These are phyloP conservation scores for Aureobasidium sp. DNA, from an alignment of 2,329 filamentous ascomycete genomes.

Conservation along the genomic window DNA sequence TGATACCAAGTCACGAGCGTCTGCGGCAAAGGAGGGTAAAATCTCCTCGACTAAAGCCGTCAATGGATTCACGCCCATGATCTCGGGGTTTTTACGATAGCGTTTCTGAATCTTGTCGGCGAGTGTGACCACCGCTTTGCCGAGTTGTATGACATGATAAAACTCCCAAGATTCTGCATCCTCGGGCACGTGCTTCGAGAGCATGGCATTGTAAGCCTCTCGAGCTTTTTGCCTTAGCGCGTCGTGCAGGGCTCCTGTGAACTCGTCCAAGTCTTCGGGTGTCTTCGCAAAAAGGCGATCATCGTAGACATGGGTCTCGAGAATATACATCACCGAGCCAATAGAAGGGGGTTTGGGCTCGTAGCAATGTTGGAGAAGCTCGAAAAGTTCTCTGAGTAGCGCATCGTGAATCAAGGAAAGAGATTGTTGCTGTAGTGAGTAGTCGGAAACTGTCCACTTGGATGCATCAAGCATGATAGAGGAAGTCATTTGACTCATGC, in stretches of 20 bases:
- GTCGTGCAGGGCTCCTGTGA: conserved; percentile 62
- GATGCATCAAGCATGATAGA: conserved; percentile 43
- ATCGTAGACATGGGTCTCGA: conserved; percentile 73
- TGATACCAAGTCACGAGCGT: conserved; percentile 76
- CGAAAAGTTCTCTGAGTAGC: conserved; percentile 78
- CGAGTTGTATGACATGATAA: conserved; percentile 80
- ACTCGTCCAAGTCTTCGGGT: conserved; percentile 63
- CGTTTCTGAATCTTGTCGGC: conserved; percentile 87
- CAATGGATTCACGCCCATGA: conserved; percentile 67
- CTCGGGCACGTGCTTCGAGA: conserved; percentile 73
- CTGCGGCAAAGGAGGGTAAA: conserved; percentile 83
- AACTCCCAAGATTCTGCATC: conserved; percentile 83
- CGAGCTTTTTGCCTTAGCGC: conserved; percentile 67
- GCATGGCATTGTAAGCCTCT: conserved; percentile 70
- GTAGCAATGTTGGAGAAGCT: conserved; percentile 80
- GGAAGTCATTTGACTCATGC: conserved; percentile 40
- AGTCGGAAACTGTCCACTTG: conserved; percentile 46
- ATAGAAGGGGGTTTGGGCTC: conserved; percentile 79
- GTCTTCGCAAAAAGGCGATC: conserved; percentile 70
- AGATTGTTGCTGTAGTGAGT: conserved; percentile 61
- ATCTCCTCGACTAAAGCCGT: conserved; percentile 74
- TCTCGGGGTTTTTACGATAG: conserved; percentile 78
- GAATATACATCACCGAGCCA: conserved; percentile 68
- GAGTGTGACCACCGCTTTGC: conserved; percentile 76
- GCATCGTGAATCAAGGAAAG: conserved; percentile 71